These are phyloP conservation scores for Rhizophora mangle DNA, from an alignment of 345 rosid species.

Conservation along the genomic window DNA sequence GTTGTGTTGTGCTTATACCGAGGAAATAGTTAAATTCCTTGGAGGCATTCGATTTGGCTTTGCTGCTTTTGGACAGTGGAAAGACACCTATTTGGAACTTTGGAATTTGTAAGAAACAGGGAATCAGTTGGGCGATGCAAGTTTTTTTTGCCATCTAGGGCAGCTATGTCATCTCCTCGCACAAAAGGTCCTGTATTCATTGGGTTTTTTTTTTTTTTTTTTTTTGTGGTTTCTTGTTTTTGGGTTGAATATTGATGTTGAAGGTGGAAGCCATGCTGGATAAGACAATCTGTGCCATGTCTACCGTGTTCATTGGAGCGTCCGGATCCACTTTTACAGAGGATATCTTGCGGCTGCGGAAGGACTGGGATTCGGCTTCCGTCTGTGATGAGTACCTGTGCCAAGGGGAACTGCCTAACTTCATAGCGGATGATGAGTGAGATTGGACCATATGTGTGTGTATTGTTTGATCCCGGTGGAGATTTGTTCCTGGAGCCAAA, in stretches of 20 bases:
- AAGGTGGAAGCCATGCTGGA: constrained; percentile 96
- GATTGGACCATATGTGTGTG: too few species aligned
- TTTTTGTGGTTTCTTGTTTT: background rate
- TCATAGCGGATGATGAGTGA: constrained; percentile 65
- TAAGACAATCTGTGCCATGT: constrained; percentile 80
- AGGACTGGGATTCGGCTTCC: constrained; percentile 81
- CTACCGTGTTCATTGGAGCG: constrained; percentile 78
- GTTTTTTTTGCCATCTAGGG: background rate
- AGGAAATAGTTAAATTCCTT: too few species aligned
- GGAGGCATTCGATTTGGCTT: background rate
- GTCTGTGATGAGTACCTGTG: constrained; percentile 83
- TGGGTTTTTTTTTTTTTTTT: too few species aligned
- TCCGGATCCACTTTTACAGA: constrained; percentile 86
- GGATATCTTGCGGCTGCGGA: constrained; percentile 78
- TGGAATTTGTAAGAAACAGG: background rate
- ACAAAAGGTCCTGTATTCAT: too few species aligned
- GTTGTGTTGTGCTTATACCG: too few species aligned
- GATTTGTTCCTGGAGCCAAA: too few species aligned
- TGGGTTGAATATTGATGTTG: too few species aligned
- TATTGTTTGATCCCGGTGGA: too few species aligned
- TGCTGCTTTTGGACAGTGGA: background rate
- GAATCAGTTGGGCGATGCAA: background rate
- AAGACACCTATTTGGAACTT: background rate
- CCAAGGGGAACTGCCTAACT: constrained; percentile 80
- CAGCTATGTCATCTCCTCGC: background rate